Evolutionary conservation across 805 yeast species (phyloP).

Genomic region (Yamadazyma philogaea): DNA sequence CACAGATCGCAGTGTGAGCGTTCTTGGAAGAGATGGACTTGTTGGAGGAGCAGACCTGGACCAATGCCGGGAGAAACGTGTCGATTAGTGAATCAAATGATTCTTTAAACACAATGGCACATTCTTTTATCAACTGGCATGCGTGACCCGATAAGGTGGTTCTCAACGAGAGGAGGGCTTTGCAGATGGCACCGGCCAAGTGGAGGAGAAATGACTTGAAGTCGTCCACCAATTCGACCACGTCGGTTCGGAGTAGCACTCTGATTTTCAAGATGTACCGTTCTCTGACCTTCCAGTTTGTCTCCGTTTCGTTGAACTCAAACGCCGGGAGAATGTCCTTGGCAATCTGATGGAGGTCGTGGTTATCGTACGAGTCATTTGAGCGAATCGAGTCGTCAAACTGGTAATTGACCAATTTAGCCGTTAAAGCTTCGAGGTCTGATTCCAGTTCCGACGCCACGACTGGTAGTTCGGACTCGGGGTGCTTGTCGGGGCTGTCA

Average conservation of each 20-base stretch:
- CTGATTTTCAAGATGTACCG: slow-evolving; percentile 55
- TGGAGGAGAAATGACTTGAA: slow-evolving; percentile 32
- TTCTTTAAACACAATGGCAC: slow-evolving; percentile 40
- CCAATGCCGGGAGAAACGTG: slow-evolving; percentile 42
- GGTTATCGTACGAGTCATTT: slow-evolving; percentile 23
- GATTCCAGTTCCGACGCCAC: not conserved
- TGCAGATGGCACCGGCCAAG: slow-evolving; percentile 54
- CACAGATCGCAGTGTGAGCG: slow-evolving; percentile 53
- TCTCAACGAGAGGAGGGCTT: slow-evolving; percentile 69
- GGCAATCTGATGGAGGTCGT: slow-evolving; percentile 18
- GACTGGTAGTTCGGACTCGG: not conserved
- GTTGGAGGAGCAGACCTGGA: slow-evolving; percentile 56
- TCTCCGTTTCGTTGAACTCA: slow-evolving; percentile 77
- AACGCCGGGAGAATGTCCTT: slow-evolving; percentile 36
- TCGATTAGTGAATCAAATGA: slow-evolving; percentile 51
- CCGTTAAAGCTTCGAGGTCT: slow-evolving; percentile 1
- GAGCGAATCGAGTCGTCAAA: slow-evolving; percentile 39
- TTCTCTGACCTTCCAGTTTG: slow-evolving; percentile 80
- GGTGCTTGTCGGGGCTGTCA: not conserved
- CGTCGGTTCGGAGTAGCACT: slow-evolving; percentile 58
- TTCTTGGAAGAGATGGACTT: slow-evolving; percentile 62
- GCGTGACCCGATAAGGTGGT: slow-evolving; percentile 79
- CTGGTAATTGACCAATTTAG: slow-evolving; percentile 24
- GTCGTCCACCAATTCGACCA: slow-evolving; percentile 31
- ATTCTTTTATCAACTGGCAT: slow-evolving; percentile 73